Base-by-base conservation (phyloP, 1,284 basidiomycete species). In the Ganoderma leucocontextum region DNA sequence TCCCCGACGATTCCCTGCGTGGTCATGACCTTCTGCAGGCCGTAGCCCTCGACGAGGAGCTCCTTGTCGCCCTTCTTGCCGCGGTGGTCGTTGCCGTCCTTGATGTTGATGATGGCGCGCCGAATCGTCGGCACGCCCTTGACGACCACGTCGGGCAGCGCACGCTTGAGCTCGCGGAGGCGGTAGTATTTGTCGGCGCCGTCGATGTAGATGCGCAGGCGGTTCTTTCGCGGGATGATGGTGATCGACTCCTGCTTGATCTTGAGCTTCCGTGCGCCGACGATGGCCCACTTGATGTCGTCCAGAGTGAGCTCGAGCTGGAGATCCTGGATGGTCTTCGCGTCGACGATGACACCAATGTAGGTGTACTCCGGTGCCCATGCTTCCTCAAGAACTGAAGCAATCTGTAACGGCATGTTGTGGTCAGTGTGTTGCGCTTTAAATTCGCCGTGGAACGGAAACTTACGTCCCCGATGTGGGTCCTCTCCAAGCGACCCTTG, bases 11-110 rank as follows among this genome's bases (percentile, higher is more conserved):
- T 95, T 76, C 97, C 97, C 82, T 98, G 97, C 0, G 96, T 98
- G 33, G 90, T 93, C 98, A 99, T 99, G 76, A 98, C 97, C 76
- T 95, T 95, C 75, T 95, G 91, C 69, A 99, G 83, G n/a, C 98
- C 98, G 80, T 99, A 98, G 10, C 98, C 98, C 84, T 99, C 96
- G 1, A 98, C 95, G 8, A 99, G 87, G 9, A 98, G 82, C 75
- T 95, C 92, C 76, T 95, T 94, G 74, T 94, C 93, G 12, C 91
- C 92, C 76, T 95, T 95, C 78, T 91, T 89, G 2, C 92, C 93
- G 69, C 87, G 85, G 2, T 82, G 79, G 70, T 95, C 91, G 62
- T 93, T 89, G 72, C 93, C 92, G 67, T 95, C 93, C 78, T 95
- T 94, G 80, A 95, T 93, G 76, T 95, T 95, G 78, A 99, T 97